A percentile compares a stretch with the other conserved stretches of the same genome.
Evolutionary conservation across 1,284 basidiomycete genomes (phyloP).

Genomic region (Chalciporus piperatoides): DNA sequence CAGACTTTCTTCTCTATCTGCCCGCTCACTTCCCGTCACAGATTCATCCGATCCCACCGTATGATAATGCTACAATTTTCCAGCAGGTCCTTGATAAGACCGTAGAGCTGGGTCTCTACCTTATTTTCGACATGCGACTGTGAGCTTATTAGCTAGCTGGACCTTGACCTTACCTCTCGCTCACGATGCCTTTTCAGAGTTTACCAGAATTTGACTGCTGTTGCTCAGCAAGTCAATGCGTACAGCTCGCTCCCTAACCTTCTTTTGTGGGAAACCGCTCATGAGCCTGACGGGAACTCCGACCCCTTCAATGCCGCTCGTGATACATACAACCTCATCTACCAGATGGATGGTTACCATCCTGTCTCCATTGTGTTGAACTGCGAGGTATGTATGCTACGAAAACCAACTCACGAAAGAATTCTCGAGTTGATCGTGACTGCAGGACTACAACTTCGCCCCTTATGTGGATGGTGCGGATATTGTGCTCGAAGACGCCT

Average conservation of each 20-base stretch:
- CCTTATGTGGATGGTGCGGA: constrained; percentile 59
- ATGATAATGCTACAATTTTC: constrained; percentile 22
- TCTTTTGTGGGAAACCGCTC: constrained; percentile 72
- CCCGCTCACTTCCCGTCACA: constrained; percentile 3
- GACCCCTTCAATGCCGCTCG: constrained; percentile 59
- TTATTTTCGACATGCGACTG: constrained; percentile 35
- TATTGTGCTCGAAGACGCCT: constrained; percentile 41
- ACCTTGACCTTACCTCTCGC: not conserved
- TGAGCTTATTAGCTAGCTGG: constrained; percentile 33
- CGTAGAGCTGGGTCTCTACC: constrained; percentile 24
- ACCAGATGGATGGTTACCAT: constrained; percentile 67
- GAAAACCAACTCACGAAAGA: accelerated
- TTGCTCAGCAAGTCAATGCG: constrained; percentile 58
- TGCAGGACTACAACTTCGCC: constrained; percentile 55
- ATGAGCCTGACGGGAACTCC: constrained; percentile 68
- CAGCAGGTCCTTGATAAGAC: constrained; percentile 23
- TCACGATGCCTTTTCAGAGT: constrained; percentile 17
- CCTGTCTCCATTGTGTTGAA: constrained; percentile 73
- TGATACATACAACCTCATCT: constrained; percentile 57
- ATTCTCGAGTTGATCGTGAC: not conserved
- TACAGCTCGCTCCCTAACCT: constrained; percentile 65
- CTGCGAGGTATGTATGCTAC: constrained; percentile 41
- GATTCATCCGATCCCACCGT: constrained; percentile 33
- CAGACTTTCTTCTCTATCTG: not conserved
- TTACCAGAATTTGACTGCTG: constrained; percentile 58